Evolutionary conservation across 768 basidiomycete genomes (phyloP), one percentile per base, ranked within the genome.

Genomic region (Mrakia frigida): DNA sequence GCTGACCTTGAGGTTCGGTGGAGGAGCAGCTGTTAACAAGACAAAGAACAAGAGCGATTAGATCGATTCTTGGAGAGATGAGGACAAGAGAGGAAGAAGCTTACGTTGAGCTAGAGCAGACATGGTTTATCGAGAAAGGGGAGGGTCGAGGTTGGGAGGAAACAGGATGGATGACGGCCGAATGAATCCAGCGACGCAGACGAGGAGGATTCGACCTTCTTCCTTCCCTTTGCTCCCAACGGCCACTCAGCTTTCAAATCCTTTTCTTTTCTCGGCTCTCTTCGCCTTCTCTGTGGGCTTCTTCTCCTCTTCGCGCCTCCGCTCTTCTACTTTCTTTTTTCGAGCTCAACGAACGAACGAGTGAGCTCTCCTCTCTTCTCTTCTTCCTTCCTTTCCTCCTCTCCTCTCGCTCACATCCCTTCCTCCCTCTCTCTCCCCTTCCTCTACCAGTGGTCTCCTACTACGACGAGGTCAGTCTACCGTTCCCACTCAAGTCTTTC

Each of bases 1-100:
- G 65, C 37, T 68, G n/a, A 68, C 65, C 65, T 94, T 94, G 82
- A 90, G 89, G 74, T 93, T 93, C 61, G 91, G 86, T 11, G 88
- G 87, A 59, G 85, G 78, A 43, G 23, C 2, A 3, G 63, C 39
- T 41, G 59, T 11, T 41, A 23, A n/a, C 50, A 28, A 28, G 43
- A 52, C n/a, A 39, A 18, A 41, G 5, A 28, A 33, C 18, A 35
- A 28, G 28, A 25, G 28, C n/a, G 46, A 35, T 18, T 25, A n/a
- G 23, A 23, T 59, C 33, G 0, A 33, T 28, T 28, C 70, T 50
- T 16, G 11, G 16, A 43, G 37, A 33, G 5, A n/a, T 33, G 2
- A 23, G 1, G 35, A 6, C 28, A 56, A 0, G 56, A 10, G 6
- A 3, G 18, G 28, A 33, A 9, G 33, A 11, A 7, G 13, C 65